These are phyloP conservation scores for Collybia nuda DNA, from an alignment of 768 basidiomycete genomes.

Conservation along the genomic window DNA sequence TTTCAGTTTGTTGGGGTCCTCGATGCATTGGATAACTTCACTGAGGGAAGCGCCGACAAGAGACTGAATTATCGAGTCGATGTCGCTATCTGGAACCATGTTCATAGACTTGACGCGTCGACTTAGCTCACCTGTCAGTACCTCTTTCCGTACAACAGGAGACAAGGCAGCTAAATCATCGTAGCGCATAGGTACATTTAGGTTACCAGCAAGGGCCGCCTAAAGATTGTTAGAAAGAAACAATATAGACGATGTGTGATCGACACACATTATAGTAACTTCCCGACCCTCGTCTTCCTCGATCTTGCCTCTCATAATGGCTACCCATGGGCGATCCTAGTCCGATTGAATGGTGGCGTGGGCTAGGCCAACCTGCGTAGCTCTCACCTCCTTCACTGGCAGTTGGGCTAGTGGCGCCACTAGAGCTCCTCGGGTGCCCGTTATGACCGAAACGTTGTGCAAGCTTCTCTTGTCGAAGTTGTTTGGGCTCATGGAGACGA, in stretches of 20 bases:
- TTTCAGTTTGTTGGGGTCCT: conserved; percentile 64
- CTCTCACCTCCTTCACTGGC: conserved; percentile 81
- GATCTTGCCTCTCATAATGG: conserved; percentile 57
- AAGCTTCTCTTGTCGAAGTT: conserved; percentile 86
- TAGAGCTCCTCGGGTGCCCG: conserved; percentile 76
- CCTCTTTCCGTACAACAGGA: conserved; percentile 85
- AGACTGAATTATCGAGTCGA: conserved; percentile 69
- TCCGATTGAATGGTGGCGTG: conserved; percentile 51
- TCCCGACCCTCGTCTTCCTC: conserved; percentile 76
- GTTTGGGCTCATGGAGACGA: conserved; percentile 88
- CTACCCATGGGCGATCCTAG: conserved; percentile 58
- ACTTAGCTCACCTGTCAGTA: conserved; percentile 79
- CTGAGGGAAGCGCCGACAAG: conserved; percentile 70
- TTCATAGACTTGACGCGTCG: conserved; percentile 66
- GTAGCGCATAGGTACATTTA: conserved; percentile 84
- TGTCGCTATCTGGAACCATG: conserved; percentile 50
- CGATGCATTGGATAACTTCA: conserved; percentile 76
- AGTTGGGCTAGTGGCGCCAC: conserved; percentile 84
- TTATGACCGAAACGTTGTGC: conserved; percentile 81
- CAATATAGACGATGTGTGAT: conserved; percentile 2
- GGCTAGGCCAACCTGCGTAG: conserved; percentile 73
- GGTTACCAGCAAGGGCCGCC: conserved; percentile 80
- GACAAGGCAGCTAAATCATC: conserved; percentile 81
- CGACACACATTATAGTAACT: conserved; percentile 79
- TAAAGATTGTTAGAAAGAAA: conserved; percentile 22